Evolutionary conservation across 805 yeast species (phyloP), one percentile per base, ranked within the genome.

Genomic region (Priceomyces fermenticarens): DNA sequence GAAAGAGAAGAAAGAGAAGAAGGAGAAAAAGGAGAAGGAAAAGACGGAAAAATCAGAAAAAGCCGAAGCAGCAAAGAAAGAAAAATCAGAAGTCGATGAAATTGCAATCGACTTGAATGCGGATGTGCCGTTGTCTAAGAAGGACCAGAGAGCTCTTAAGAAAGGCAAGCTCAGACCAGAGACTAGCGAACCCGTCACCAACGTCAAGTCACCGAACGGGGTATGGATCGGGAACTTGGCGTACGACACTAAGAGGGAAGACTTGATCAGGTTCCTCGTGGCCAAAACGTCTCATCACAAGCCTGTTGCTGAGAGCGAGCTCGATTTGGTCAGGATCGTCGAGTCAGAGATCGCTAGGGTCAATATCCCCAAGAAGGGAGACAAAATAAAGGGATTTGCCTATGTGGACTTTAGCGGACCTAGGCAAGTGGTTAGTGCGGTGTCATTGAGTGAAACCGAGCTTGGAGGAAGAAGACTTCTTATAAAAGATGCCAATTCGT

Each of bases 181-280:
- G 43, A 69, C 70, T 10, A 55, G 60, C 5, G 65, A 69, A 17
- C 65, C 54, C 13, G 57, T 53, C n/a, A 60, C 50, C 34, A 43
- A 60, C 2, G 68, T 67, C 38, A 71, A 71, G 55, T 74, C 83
- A 3, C 78, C 74, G 40, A 77, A 66, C 53, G 95, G 95, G 34
- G 93, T 89, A 28, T 93, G 99, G 99, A 78, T 93, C 35, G 99
- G 99, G 32, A 93, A 93, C 59, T 65, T 93, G 47, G 75, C 96
- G 0, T 93, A 84, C 54, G 93, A 87, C 39, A 88, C 97, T 4
- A 73, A 82, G 0, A 80, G 76, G 51, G 91, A 85, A 28, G 95
- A 89, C 47, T 56, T 93, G 27, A 67, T 68, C 10, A 72, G 81
- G 40, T 88, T 85, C 48, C 62, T 93, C 6, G 65, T 73, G 1